These are phyloP conservation scores for Geranium brycei DNA, from an alignment of 345 rosid species.

Conservation along the genomic window DNA sequence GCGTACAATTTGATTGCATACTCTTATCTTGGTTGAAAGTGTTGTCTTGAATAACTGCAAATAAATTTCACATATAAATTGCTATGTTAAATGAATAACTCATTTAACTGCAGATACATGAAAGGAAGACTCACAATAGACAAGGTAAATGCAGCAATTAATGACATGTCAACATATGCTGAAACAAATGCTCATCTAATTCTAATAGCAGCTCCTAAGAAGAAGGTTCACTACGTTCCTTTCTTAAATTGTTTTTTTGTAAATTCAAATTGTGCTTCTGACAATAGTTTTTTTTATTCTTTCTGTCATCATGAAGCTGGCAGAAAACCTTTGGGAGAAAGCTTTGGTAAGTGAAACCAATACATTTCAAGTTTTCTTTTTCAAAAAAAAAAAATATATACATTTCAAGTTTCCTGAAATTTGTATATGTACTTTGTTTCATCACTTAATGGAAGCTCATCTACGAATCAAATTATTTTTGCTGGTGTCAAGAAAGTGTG, in stretches of 20 bases:
- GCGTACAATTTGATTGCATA: neutral
- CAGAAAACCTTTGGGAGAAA: too few relatives aligned
- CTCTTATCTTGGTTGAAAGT: neutral
- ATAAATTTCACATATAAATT: neutral
- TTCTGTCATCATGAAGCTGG: too few relatives aligned
- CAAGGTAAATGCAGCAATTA: constrained; percentile 83
- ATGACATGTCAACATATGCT: constrained; percentile 74
- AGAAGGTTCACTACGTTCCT: constrained; percentile 40
- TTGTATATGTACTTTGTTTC: too few relatives aligned
- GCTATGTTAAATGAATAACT: neutral
- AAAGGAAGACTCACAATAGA: constrained; percentile 87
- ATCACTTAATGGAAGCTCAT: too few relatives aligned
- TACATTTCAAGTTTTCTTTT: too few relatives aligned
- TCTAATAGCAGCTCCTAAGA: constrained; percentile 67
- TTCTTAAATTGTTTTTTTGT: neutral
- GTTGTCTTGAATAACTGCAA: neutral
- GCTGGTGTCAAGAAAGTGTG: too few relatives aligned
- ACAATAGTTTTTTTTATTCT: too few relatives aligned
- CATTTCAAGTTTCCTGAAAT: too few relatives aligned
- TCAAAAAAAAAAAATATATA: too few relatives aligned
- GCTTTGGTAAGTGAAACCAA: too few relatives aligned
- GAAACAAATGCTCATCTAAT: constrained; percentile 76
- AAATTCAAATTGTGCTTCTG: too few relatives aligned
- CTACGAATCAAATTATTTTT: too few relatives aligned
- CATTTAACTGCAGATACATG: constrained; percentile 49